phyloP scores from a whole-genome alignment of 768 basidiomycete genomes.

The Amanita pseudoporphyria region DNA sequence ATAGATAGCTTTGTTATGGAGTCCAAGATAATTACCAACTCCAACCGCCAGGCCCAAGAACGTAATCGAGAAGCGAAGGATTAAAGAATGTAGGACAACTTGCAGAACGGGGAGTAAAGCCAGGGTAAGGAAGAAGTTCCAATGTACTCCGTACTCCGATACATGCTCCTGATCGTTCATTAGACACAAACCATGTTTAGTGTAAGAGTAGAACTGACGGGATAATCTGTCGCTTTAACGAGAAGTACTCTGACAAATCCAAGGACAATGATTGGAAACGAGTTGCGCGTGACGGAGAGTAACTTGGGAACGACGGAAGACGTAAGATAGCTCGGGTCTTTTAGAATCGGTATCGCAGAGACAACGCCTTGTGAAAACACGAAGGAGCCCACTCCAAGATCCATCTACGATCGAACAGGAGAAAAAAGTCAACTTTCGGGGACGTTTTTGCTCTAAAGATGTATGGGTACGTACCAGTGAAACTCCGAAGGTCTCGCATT shows the following conservation, averaged over 20 bases:
- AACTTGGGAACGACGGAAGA: slow-evolving; percentile 44
- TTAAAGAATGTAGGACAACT: slow-evolving; percentile 57
- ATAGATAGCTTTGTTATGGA: not conserved
- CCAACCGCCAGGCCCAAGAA: slow-evolving; percentile 55
- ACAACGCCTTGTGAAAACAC: slow-evolving; percentile 94
- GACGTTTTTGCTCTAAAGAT: not conserved
- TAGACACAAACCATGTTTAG: not conserved
- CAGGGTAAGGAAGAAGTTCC: slow-evolving; percentile 98
- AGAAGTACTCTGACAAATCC: slow-evolving; percentile 72
- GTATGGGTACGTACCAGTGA: slow-evolving; percentile 58
- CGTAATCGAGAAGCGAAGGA: slow-evolving; percentile 47
- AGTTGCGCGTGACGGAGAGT: slow-evolving; percentile 39
- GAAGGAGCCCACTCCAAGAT: slow-evolving; percentile 93
- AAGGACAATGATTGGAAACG: slow-evolving; percentile 56
- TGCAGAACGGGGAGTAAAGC: slow-evolving; percentile 71
- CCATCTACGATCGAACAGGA: slow-evolving; percentile 59
- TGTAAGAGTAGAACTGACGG: slow-evolving; percentile 34
- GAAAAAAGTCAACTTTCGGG: slow-evolving; percentile 5
- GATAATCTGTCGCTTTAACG: slow-evolving; percentile 92
- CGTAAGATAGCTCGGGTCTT: slow-evolving; percentile 44
- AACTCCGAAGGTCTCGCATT: slow-evolving; percentile 91
- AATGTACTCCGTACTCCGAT: slow-evolving; percentile 93
- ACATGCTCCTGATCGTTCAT: slow-evolving; percentile 63
- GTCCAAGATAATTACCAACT: slow-evolving; percentile 26
- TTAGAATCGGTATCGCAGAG: slow-evolving; percentile 76